Percentiles rank a stretch among this genome's conserved stretches.
Conservation (phyloP, 2,329 filamentous ascomycete genomes). For the Fusarium musae region DNA sequence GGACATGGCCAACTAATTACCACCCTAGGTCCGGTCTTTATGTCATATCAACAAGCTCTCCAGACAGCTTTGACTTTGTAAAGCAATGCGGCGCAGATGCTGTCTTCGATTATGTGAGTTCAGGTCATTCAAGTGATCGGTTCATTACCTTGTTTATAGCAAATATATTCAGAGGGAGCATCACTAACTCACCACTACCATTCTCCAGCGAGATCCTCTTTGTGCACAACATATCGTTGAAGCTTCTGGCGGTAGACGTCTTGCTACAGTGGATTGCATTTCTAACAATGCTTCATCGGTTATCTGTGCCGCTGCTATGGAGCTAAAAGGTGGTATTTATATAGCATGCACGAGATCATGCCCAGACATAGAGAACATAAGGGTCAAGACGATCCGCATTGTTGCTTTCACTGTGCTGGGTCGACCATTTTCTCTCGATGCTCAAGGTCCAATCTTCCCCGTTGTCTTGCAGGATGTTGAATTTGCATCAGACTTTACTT, state of each 20-base stretch:
- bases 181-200: neutral
- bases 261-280: neutral
- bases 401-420: neutral
- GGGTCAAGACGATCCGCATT: neutral
- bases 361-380: neutral
- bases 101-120: neutral
- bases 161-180: too few relatives aligned
- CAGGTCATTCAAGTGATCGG: too few relatives aligned
- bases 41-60: neutral
- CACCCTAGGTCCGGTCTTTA: neutral
- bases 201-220: neutral
- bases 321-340: neutral
- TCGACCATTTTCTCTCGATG: neutral
- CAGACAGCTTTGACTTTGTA: neutral
- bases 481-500: neutral
- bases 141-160: too few relatives aligned
- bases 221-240: neutral
- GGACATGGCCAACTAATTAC: neutral
- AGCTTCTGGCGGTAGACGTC: neutral
- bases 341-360: neutral
- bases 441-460: neutral
- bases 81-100: neutral
- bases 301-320: neutral
- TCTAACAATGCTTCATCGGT: neutral
- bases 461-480: neutral